A percentile compares a stretch with the other conserved stretches of the same genome.
Evolutionary conservation across 1,284 basidiomycete genomes (phyloP).

Genomic region (Leccinum pachyderme): DNA sequence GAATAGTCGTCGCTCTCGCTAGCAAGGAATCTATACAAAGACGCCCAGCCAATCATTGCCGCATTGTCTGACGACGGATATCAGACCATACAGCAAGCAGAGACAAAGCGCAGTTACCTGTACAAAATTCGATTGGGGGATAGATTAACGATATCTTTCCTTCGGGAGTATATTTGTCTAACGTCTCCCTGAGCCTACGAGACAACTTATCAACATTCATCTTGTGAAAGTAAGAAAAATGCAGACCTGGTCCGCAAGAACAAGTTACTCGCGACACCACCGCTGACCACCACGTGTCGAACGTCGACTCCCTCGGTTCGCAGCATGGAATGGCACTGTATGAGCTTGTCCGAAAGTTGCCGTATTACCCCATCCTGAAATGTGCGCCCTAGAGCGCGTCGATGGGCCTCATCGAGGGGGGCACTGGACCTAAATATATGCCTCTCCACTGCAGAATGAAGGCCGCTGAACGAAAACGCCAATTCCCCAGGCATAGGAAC

Average conservation of each 20-base stretch:
- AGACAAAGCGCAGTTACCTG: slow-evolving; percentile 49
- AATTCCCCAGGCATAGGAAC: slow-evolving; percentile 55
- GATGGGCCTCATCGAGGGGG: slow-evolving; percentile 37
- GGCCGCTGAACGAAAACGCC: slow-evolving; percentile 75
- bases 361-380: slow-evolving; percentile 73
- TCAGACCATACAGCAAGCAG: not conserved
- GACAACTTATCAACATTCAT: not conserved
- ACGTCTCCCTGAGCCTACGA: slow-evolving; percentile 43
- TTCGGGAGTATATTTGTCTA: slow-evolving; percentile 36
- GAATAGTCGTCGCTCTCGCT: slow-evolving; percentile 65
- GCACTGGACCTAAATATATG: slow-evolving; percentile 35
- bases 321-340: slow-evolving; percentile 56
- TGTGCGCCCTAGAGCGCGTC: slow-evolving; percentile 53
- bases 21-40: slow-evolving; percentile 75
- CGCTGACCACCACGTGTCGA: slow-evolving; percentile 73
- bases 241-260: slow-evolving; percentile 64
- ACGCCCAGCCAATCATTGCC: slow-evolving; percentile 92
- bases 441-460: slow-evolving; percentile 65
- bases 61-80: slow-evolving; percentile 71
- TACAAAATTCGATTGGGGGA: slow-evolving; percentile 79
- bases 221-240: not conserved
- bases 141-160: slow-evolving; percentile 46
- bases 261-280: slow-evolving; percentile 87
- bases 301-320: slow-evolving; percentile 41
- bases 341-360: slow-evolving; percentile 77